Conservation (phyloP, 176 grass and related monocot genomes). For the Saccharum officinarum region DNA sequence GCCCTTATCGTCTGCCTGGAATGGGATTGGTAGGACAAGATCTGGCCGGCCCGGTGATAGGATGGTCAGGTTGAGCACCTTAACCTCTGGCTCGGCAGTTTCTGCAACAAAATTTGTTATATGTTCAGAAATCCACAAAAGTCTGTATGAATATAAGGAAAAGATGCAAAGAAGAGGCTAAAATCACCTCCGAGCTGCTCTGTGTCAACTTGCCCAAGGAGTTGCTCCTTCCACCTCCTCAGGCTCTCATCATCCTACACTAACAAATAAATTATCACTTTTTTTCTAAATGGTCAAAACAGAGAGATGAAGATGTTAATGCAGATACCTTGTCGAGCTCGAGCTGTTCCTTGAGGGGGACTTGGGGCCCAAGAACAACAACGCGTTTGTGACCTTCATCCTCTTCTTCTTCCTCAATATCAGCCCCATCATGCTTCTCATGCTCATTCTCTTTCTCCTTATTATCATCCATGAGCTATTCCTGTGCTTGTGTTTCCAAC, state of each 20-base stretch:
- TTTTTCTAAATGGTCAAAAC: not conserved
- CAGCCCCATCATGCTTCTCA: conserved; percentile 41
- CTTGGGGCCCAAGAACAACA: conserved; percentile 62
- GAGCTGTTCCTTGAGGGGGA: conserved; percentile 87
- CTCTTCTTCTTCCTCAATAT: conserved; percentile 58
- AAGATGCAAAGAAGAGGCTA: not conserved
- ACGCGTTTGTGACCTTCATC: conserved; percentile 60
- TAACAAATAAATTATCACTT: not conserved
- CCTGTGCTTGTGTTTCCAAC: not conserved
- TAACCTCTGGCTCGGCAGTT: conserved; percentile 76
- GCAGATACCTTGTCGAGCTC: conserved; percentile 78
- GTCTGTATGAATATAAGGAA: not conserved
- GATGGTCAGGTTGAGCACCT: conserved; percentile 76
- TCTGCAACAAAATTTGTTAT: conserved; percentile 42
- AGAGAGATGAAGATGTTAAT: not conserved
- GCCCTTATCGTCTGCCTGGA: conserved; percentile 63
- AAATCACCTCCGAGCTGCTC: conserved; percentile 71
- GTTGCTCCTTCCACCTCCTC: conserved; percentile 90
- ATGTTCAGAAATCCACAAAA: not conserved
- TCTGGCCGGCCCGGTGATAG: conserved; percentile 53
- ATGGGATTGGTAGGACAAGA: conserved; percentile 72
- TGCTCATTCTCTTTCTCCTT: conserved; percentile 28
- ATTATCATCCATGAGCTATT: conserved; percentile 39
- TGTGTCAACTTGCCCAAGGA: conserved; percentile 80
- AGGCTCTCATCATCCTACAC: conserved; percentile 82